Conservation (phyloP, 768 basidiomycete genomes). For the Dacryopinax spathularia region DNA sequence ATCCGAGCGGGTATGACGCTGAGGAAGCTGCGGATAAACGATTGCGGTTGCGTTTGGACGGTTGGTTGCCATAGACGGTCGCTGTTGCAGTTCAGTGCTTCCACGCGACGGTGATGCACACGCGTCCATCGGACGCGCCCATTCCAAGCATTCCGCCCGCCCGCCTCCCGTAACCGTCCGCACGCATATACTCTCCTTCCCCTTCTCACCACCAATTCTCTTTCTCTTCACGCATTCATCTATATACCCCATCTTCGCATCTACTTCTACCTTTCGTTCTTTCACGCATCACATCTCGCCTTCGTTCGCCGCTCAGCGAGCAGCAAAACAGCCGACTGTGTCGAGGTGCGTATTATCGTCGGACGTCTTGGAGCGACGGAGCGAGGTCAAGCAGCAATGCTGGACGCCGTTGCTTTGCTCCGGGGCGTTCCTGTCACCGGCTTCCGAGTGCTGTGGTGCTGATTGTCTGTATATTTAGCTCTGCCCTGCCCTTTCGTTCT, state of each 20-base stretch:
- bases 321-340: not conserved
- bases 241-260: slow-evolving; percentile 4
- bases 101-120: not conserved
- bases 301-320: not conserved
- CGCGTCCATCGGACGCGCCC: too few species aligned
- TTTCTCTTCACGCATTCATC: not conserved
- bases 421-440: not conserved
- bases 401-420: not conserved
- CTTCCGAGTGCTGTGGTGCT: not conserved
- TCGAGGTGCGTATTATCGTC: not conserved
- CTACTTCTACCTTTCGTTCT: not conserved
- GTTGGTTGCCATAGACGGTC: not conserved
- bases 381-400: too few species aligned
- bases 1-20: not conserved
- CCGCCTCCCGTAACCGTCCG: not conserved
- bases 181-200: not conserved
- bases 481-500: not conserved
- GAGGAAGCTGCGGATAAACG: not conserved
- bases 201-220: not conserved
- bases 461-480: not conserved
- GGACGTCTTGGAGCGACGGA: too few species aligned
- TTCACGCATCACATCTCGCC: not conserved
- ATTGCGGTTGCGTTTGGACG: not conserved
- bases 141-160: not conserved
- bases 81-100: not conserved